These are phyloP conservation scores for Cladobotryum protrusum DNA, from an alignment of 2,329 filamentous ascomycete species.

Conservation along the genomic window DNA sequence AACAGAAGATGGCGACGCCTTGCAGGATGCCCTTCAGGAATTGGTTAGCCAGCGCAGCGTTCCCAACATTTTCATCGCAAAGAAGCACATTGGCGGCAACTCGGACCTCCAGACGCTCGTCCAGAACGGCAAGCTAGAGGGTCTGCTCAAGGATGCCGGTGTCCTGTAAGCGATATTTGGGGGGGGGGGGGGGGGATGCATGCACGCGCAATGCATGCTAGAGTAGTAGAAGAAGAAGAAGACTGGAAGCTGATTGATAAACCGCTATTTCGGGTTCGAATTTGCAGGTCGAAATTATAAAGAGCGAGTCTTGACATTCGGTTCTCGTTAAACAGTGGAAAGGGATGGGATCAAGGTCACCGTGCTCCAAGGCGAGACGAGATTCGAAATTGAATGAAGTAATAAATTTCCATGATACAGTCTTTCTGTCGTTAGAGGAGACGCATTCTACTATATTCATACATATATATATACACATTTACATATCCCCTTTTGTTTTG, in stretches of 20 bases:
- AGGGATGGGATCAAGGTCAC: not conserved
- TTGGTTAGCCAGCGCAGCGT: slow-evolving; percentile 82
- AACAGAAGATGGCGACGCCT: slow-evolving; percentile 70
- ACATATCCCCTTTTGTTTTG: not conserved
- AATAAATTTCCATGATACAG: not conserved
- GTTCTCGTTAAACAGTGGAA: too few relatives aligned
- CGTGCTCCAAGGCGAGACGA: not conserved
- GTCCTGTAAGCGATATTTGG: slow-evolving; percentile 38
- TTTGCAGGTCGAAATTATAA: too few relatives aligned
- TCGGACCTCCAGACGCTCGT: slow-evolving; percentile 68
- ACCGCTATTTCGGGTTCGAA: too few relatives aligned
- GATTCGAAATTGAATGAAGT: not conserved
- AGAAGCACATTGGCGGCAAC: slow-evolving; percentile 95
- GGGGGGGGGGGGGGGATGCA: too few relatives aligned
- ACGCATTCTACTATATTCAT: not conserved
- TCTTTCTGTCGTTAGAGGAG: not conserved
- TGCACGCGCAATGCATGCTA: too few relatives aligned
- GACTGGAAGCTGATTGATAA: too few relatives aligned
- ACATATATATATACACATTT: not conserved
- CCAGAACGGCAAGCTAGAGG: slow-evolving; percentile 32
- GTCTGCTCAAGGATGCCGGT: slow-evolving; percentile 36
- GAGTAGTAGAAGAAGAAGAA: too few relatives aligned
- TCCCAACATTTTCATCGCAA: slow-evolving; percentile 88
- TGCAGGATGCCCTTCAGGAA: slow-evolving; percentile 77
- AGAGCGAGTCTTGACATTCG: too few relatives aligned